phyloP scores from a whole-genome alignment of 768 basidiomycete genomes.

The Russula virescens region DNA sequence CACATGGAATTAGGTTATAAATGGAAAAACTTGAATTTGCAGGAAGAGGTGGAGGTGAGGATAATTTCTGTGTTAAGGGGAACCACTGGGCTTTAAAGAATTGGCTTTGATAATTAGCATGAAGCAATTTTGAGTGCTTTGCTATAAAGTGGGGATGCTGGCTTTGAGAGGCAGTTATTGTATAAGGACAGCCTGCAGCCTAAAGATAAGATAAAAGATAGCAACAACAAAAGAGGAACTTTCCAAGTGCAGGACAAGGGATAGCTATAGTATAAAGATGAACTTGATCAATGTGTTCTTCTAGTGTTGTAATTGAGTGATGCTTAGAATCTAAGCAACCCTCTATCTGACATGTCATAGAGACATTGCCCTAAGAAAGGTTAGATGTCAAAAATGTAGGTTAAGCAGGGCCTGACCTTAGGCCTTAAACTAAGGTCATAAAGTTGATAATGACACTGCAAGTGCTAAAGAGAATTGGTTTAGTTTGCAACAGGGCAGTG shows the following conservation, averaged over 20 bases:
- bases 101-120: neutral
- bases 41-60: neutral
- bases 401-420: neutral
- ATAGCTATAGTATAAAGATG: neutral
- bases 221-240: neutral
- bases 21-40: neutral
- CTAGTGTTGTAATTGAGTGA: neutral
- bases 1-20: neutral
- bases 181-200: neutral
- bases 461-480: neutral
- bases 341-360: constrained; percentile 2
- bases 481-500: too few relatives aligned
- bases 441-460: constrained; percentile 3
- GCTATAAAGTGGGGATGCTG: neutral
- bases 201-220: neutral
- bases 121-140: neutral
- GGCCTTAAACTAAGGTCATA: neutral
- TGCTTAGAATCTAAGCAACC: neutral
- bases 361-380: neutral
- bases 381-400: neutral
- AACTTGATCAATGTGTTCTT: neutral
- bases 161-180: neutral
- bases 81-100: neutral
- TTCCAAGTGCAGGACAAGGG: constrained; percentile 10
- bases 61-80: neutral